Base-by-base conservation (phyloP, 768 basidiomycete species). In the Pleurotus ostreatus region DNA sequence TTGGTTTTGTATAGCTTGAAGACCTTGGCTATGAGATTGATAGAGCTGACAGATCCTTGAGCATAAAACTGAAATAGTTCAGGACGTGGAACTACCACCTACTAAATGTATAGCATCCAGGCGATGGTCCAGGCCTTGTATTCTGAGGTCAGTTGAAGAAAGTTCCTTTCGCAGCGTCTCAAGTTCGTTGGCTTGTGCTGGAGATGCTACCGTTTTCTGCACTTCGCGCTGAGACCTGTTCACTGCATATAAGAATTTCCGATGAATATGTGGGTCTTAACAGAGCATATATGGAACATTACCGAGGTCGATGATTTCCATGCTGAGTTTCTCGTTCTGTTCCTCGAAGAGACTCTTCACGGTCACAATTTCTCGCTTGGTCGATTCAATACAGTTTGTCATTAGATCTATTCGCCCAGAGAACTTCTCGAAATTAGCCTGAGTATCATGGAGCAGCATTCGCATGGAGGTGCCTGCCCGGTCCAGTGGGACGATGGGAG, bases 391-490 rank as follows among this genome's bases (percentile, higher is more conserved):
- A 30, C 71, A 75, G 9, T 67, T 66, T 1, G 81, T 68, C 20
- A 89, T 73, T n/a, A 68, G 68, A 43, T 80, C 82, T 12, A 85
- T 79, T 26, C 78, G 77, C 5, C 71, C 70, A 0, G 84, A 80
- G 57, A 90, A 89, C 61, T 73, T 80, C 68, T 91, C 86, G 37
- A 90, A 75, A 59, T 84, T 81, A 18, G 78, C 80, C 55, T 89
- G 86, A 0, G 86, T 89, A 64, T 90, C 89, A 60, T 89, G 82
- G 18, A 91, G 70, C 11, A 90, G 76, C 61, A 89, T 78, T 40
- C 88, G 81, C 71, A 85, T 85, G 5, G 88, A 86, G 2, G 87
- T 86, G 11, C 79, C 81, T 8, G 80, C 78, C 61, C 80, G 88
- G 70, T 90, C 88, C 25, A 80, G 61, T 3, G 87, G 84, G 9